Evolutionary conservation across 2,329 filamentous ascomycete genomes (phyloP).

Genomic region (Curvularia sp.): DNA sequence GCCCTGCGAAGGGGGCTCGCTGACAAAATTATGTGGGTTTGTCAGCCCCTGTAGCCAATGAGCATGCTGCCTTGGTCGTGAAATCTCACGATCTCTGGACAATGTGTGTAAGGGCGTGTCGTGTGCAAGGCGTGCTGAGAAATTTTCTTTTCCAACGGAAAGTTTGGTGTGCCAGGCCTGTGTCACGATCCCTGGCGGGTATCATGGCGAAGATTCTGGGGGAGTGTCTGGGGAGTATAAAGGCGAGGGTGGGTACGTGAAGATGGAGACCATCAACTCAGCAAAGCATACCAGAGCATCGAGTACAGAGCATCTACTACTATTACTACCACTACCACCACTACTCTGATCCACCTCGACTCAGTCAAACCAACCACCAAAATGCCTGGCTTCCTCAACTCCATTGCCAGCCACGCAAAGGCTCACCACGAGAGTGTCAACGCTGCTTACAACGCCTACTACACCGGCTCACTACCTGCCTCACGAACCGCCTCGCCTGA

Average conservation of each 20-base stretch:
- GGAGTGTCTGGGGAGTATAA: slow-evolving; percentile 23
- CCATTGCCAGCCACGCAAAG: slow-evolving; percentile 36
- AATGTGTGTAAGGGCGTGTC: slow-evolving; percentile 23
- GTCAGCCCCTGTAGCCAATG: slow-evolving; percentile 22
- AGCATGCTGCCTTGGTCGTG: background rate
- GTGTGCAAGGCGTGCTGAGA: slow-evolving; percentile 19
- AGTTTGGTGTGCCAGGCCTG: slow-evolving; percentile 3
- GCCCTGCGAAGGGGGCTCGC: slow-evolving; percentile 15
- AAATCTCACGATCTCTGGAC: slow-evolving; percentile 10
- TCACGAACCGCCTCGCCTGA: slow-evolving; percentile 16
- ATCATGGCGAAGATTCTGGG: slow-evolving; percentile 15
- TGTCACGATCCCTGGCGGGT: slow-evolving; percentile 26
- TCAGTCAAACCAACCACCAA: slow-evolving; percentile 19
- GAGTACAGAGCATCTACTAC: slow-evolving; percentile 16
- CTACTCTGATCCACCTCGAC: background rate
- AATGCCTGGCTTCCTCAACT: slow-evolving; percentile 36
- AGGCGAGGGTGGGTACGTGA: slow-evolving; percentile 9
- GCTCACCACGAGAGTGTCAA: slow-evolving; percentile 43
- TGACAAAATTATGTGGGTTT: slow-evolving; percentile 25
- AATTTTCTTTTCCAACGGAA: slow-evolving; percentile 6
- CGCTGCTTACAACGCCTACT: slow-evolving; percentile 36
- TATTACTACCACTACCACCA: slow-evolving; percentile 3
- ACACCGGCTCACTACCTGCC: slow-evolving; percentile 22
- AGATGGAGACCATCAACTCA: slow-evolving; percentile 14
- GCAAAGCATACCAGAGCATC: slow-evolving; percentile 18